Evolutionary conservation across 2,329 filamentous ascomycete species (phyloP).

Genomic region (Parasarocladium wereldwijsianum): DNA sequence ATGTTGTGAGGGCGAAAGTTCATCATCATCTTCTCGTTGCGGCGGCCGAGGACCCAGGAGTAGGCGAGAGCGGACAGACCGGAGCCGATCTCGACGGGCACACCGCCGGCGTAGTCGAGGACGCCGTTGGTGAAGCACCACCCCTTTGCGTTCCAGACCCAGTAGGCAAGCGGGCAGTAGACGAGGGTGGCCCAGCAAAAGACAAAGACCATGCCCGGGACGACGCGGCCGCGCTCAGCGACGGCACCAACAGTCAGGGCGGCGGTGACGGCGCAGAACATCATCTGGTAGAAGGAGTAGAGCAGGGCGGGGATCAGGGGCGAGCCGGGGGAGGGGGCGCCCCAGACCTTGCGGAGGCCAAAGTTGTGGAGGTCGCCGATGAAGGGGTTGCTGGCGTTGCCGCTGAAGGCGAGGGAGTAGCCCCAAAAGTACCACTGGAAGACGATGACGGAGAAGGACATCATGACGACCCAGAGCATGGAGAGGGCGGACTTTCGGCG

Average conservation of each 20-base stretch:
- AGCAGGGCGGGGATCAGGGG: constrained; percentile 79
- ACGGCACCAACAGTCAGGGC: constrained; percentile 86
- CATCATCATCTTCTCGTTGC: constrained; percentile 98
- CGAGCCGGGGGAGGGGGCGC: constrained; percentile 71
- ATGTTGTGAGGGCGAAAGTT: constrained; percentile 99
- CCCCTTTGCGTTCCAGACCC: constrained; percentile 90
- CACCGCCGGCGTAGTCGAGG: constrained; percentile 90
- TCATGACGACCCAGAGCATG: constrained; percentile 96
- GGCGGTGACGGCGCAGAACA: constrained; percentile 89
- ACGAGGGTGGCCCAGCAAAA: constrained; percentile 96
- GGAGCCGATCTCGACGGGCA: constrained; percentile 92
- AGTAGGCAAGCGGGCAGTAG: constrained; percentile 93
- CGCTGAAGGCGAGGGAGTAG: constrained; percentile 86
- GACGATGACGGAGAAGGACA: constrained; percentile 74
- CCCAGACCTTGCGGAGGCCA: constrained; percentile 73
- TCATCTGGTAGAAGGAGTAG: constrained; percentile 96
- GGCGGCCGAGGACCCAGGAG: constrained; percentile 85
- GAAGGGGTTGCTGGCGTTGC: constrained; percentile 68
- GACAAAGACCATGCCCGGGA: constrained; percentile 87
- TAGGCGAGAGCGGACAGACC: constrained; percentile 89
- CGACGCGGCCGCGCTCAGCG: constrained; percentile 81
- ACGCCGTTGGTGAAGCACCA: constrained; percentile 88
- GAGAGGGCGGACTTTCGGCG: constrained; percentile 93
- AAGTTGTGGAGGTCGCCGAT: constrained; percentile 88
- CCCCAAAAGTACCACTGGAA: constrained; percentile 99